phyloP scores from a whole-genome alignment of 148 eudicot genomes.

The Vaccinium myrtillus region DNA sequence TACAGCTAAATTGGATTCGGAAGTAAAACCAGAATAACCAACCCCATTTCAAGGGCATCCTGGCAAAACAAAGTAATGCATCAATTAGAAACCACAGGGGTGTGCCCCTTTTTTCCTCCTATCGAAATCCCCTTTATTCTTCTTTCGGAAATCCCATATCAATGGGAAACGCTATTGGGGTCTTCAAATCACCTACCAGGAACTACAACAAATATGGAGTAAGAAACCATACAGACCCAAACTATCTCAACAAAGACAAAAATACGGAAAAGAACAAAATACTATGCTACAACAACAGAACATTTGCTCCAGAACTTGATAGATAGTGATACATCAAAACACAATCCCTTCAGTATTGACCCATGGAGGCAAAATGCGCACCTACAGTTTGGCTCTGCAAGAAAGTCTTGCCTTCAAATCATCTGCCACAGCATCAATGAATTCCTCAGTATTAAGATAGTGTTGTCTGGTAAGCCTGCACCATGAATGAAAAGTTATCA shows the following conservation, averaged over 20 bases:
- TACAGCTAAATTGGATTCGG: background rate
- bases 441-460: constrained; percentile 86
- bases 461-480: constrained; percentile 54
- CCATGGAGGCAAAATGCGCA: constrained; percentile 6
- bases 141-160: background rate
- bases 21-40: background rate
- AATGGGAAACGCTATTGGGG: background rate
- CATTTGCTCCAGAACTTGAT: constrained; percentile 2
- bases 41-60: background rate
- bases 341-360: background rate
- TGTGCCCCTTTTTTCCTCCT: background rate
- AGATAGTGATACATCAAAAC: background rate
- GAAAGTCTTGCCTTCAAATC: constrained; percentile 71
- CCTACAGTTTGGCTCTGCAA: constrained; percentile 28
- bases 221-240: background rate
- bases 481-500: background rate
- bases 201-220: background rate
- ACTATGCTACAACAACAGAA: background rate
- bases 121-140: background rate
- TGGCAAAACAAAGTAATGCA: background rate
- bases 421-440: constrained; percentile 79
- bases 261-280: background rate
- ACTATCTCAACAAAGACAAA: background rate
- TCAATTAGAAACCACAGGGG: background rate
- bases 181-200: background rate